Base-by-base conservation (phyloP, 176 grass and related monocot species). In the Raddia distichophylla region DNA sequence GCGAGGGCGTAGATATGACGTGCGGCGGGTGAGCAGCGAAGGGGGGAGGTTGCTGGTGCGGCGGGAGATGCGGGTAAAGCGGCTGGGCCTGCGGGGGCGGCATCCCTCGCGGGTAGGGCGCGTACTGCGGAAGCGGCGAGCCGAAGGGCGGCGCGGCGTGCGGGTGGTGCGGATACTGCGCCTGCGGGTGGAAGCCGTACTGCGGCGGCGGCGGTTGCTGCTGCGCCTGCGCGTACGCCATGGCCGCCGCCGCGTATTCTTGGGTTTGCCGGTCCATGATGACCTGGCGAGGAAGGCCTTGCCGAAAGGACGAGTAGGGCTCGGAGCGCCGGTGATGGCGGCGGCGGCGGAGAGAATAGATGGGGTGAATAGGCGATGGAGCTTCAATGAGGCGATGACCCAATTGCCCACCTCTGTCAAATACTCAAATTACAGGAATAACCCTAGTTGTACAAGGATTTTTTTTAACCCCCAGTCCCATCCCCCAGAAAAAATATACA, bases 161-260 rank as follows among this genome's bases (percentile, higher is more conserved):
- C 20, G 84, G 87, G 76, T 93, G 93, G 22, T 88, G 93, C 19
- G 84, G 82, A 64, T 93, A 89, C 84, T 89, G 91, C 85, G 89
- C 84, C 62, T 95, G 96, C 8, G 90, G 93, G 70, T 87, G 86
- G 87, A 93, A 95, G 4, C 92, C 85, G 59, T 89, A 92, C 74
- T 97, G 91, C 69, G 87, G 87, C 22, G 90, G 95, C 16, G 76
- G 83, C 17, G 55, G 81, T 32, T 66, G 77, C 33, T 72, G 88
- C 81, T 94, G 95, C 71, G 85, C 87, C 82, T 95, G 92, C 46
- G 91, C 85, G 78, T 93, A 99, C 10, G 91, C 91, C 90, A 97
- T 92, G 44, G 94, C 87, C 10, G 87, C 89, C 7, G 91, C 82
- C 62, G 94, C 86, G 60, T 93, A 99, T 37, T 99, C 96, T 66